Percentiles rank a stretch among this genome's conserved stretches.
phyloP scores from a whole-genome alignment of 768 basidiomycete species.

The Suillus placidus region DNA sequence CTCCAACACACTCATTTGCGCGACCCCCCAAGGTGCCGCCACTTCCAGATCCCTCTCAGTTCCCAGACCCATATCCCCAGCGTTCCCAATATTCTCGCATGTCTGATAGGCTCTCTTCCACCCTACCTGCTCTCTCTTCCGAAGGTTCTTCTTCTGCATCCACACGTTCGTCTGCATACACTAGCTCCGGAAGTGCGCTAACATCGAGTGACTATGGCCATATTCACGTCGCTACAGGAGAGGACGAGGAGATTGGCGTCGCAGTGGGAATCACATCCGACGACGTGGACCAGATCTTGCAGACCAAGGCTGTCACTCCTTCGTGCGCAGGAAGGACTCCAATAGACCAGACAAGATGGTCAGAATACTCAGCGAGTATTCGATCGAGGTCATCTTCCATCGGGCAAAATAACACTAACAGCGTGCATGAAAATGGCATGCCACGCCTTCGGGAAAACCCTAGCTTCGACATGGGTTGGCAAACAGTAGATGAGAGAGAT shows the following conservation, averaged over 20 bases:
- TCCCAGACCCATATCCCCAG: slow-evolving; percentile 73
- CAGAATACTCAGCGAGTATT: slow-evolving; percentile 66
- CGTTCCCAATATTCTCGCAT: slow-evolving; percentile 48
- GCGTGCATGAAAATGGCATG: slow-evolving; percentile 41
- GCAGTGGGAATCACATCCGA: slow-evolving; percentile 68
- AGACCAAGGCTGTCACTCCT: slow-evolving; percentile 50
- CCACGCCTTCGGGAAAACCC: slow-evolving; percentile 61
- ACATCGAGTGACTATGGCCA: slow-evolving; percentile 64
- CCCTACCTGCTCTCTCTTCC: slow-evolving; percentile 66
- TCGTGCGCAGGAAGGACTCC: slow-evolving; percentile 53
- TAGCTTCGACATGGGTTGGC: slow-evolving; percentile 81
- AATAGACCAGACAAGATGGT: slow-evolving; percentile 71
- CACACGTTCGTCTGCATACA: slow-evolving; percentile 77
- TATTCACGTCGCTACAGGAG: slow-evolving; percentile 64
- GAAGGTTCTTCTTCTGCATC: slow-evolving; percentile 71
- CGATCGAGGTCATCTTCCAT: slow-evolving; percentile 75
- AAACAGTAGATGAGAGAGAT: slow-evolving; percentile 70
- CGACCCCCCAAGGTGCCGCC: slow-evolving; percentile 47
- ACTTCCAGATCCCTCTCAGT: slow-evolving; percentile 66
- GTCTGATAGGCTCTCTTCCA: slow-evolving; percentile 37
- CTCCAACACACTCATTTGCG: slow-evolving; percentile 40
- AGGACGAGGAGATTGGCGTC: slow-evolving; percentile 54
- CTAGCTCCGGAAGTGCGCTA: slow-evolving; percentile 66
- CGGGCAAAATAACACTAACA: slow-evolving; percentile 47
- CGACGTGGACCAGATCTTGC: slow-evolving; percentile 61